Evolutionary conservation across 768 basidiomycete species (phyloP).

Genomic region (Mycena albidolilacea): DNA sequence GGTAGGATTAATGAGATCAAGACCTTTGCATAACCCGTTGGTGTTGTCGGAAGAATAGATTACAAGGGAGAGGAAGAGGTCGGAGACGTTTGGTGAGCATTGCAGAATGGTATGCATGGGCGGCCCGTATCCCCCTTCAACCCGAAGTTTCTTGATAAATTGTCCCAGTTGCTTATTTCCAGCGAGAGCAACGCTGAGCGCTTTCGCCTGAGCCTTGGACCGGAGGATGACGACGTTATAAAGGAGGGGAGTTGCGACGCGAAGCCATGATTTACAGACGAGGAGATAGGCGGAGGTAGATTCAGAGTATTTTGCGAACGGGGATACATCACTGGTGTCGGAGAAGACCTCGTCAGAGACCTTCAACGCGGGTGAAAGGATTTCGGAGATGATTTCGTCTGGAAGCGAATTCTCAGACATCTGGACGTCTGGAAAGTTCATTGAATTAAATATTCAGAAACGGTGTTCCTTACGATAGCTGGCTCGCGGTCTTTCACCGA

Average conservation of each 20-base stretch:
- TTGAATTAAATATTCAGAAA: background rate
- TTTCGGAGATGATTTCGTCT: constrained; percentile 42
- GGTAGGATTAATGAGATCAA: constrained; percentile 3
- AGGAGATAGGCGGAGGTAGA: constrained; percentile 41
- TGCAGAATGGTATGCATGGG: constrained; percentile 16
- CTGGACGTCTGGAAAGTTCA: background rate
- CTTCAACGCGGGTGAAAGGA: constrained; percentile 38
- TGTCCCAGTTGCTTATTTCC: constrained; percentile 33
- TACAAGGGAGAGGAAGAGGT: constrained; percentile 14
- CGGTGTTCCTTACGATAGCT: too few relatives aligned
- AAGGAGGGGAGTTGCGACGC: constrained; percentile 44
- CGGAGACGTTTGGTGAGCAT: constrained; percentile 20
- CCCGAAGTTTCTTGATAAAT: constrained; percentile 43
- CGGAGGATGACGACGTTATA: constrained; percentile 45
- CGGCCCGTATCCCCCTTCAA: constrained; percentile 43
- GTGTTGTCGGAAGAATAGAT: constrained; percentile 11
- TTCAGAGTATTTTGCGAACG: constrained; percentile 35
- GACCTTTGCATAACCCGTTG: constrained; percentile 17
- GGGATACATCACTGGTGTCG: constrained; percentile 28
- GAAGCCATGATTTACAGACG: constrained; percentile 46
- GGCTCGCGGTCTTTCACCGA: too few relatives aligned
- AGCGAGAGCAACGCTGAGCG: constrained; percentile 39
- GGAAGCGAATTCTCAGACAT: constrained; percentile 30
- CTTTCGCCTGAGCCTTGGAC: constrained; percentile 45
- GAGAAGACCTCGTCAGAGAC: constrained; percentile 40